Percentiles rank a stretch among this genome's conserved stretches.
phyloP scores from a whole-genome alignment of 140 eudicot species.

The Cichorium intybus region DNA sequence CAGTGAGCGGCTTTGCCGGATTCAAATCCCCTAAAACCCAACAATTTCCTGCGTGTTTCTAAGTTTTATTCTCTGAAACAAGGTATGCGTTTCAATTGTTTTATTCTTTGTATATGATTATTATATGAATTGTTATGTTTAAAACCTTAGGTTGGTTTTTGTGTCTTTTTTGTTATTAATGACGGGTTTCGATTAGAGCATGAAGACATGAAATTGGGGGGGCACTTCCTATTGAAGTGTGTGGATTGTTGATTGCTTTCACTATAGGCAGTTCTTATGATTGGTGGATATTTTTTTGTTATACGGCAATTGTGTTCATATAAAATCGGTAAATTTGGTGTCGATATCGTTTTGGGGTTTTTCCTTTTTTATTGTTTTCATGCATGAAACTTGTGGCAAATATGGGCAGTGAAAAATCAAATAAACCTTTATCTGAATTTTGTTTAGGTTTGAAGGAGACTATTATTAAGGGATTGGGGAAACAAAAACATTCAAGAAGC shows the following conservation, averaged over 20 bases:
- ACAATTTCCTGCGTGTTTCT: conserved; percentile 12
- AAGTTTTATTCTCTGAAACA: conserved; percentile 3
- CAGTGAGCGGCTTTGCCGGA: too few species aligned
- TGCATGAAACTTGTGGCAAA: conserved; percentile 39
- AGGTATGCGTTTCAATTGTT: background rate
- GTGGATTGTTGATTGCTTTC: background rate
- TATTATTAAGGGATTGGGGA: too few species aligned
- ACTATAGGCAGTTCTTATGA: background rate
- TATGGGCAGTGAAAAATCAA: conserved; percentile 54
- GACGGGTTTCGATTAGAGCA: background rate
- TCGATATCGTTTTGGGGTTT: background rate
- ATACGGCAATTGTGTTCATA: background rate
- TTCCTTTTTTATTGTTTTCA: background rate
- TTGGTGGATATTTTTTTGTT: background rate
- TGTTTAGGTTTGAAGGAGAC: too few species aligned
- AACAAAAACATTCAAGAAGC: too few species aligned
- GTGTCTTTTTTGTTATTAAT: background rate
- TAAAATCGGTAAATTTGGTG: background rate
- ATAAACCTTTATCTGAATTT: too few species aligned
- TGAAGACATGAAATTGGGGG: conserved; percentile 10
- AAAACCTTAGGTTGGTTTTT: background rate
- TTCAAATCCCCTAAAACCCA: conserved; percentile 15
- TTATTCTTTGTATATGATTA: background rate
- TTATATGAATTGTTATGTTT: background rate
- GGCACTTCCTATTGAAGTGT: background rate